Conservation (phyloP, 2,329 filamentous ascomycete genomes). For the Colletotrichum sp. region DNA sequence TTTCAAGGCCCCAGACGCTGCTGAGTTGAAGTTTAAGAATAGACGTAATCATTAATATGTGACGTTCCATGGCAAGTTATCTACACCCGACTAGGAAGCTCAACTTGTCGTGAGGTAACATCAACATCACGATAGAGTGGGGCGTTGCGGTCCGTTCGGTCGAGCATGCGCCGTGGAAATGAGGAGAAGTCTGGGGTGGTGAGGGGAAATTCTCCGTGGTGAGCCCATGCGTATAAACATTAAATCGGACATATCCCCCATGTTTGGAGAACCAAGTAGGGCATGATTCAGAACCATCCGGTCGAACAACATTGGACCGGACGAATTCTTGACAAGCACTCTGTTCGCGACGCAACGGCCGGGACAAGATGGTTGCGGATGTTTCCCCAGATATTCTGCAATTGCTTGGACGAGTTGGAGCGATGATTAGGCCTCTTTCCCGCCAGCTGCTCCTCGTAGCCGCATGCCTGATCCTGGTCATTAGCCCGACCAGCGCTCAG, state of each 20-base stretch:
- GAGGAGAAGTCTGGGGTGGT: neutral
- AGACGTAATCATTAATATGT: neutral
- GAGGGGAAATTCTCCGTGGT: neutral
- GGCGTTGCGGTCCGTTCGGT: rapidly evolving
- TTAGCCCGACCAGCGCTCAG: rapidly evolving
- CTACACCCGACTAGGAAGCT: neutral
- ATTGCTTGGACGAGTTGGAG: neutral
- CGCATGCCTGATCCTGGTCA: neutral
- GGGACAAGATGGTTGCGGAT: rapidly evolving
- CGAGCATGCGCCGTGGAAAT: neutral
- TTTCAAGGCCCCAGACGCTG: rapidly evolving
- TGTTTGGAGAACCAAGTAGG: rapidly evolving
- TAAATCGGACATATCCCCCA: neutral
- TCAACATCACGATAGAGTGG: neutral
- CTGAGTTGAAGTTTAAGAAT: neutral
- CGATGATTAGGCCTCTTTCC: neutral
- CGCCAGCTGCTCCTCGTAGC: rapidly evolving
- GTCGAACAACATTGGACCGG: neutral
- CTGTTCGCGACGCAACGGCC: neutral
- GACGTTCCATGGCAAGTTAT: neutral
- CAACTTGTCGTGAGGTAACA: neutral
- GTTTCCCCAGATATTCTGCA: rapidly evolving
- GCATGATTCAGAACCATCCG: neutral
- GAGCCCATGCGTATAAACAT: neutral
- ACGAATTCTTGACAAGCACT: rapidly evolving